Evolutionary conservation across 2,329 filamentous ascomycete species (phyloP).

Genomic region (Fusarium pseudoanthophilum): DNA sequence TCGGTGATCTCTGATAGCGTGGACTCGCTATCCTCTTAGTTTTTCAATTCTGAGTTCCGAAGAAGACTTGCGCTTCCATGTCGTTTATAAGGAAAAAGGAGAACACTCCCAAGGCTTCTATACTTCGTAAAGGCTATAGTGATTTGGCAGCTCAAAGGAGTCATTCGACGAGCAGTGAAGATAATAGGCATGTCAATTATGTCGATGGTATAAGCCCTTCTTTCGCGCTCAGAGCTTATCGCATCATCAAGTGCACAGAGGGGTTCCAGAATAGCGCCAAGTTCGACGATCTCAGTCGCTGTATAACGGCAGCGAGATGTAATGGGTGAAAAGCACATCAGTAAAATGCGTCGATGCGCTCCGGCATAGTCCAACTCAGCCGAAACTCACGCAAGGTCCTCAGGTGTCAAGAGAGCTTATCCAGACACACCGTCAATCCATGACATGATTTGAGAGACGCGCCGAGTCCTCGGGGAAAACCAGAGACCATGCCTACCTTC

Average conservation of each 20-base stretch:
- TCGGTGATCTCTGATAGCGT: too few relatives aligned
- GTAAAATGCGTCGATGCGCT: background rate
- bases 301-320: background rate
- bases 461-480: too few relatives aligned
- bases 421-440: background rate
- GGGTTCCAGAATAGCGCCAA: background rate
- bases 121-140: too few relatives aligned
- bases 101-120: too few relatives aligned
- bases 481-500: too few relatives aligned
- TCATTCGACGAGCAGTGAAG: too few relatives aligned
- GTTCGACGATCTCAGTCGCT: background rate
- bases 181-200: too few relatives aligned
- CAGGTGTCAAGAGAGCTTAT: background rate
- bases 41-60: too few relatives aligned
- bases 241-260: background rate
- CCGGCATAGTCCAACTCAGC: background rate
- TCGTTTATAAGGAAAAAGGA: too few relatives aligned
- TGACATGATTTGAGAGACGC: background rate
- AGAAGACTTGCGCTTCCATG: too few relatives aligned
- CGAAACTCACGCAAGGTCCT: background rate
- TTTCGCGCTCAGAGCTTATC: background rate
- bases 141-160: too few relatives aligned
- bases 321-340: accelerated
- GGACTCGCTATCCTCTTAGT: too few relatives aligned
- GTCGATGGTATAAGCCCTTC: background rate